A percentile compares a stretch with the other conserved stretches of the same genome.
These are phyloP conservation scores for Mucuna pruriens DNA, from an alignment of 306 rosid genomes.

Conservation along the genomic window DNA sequence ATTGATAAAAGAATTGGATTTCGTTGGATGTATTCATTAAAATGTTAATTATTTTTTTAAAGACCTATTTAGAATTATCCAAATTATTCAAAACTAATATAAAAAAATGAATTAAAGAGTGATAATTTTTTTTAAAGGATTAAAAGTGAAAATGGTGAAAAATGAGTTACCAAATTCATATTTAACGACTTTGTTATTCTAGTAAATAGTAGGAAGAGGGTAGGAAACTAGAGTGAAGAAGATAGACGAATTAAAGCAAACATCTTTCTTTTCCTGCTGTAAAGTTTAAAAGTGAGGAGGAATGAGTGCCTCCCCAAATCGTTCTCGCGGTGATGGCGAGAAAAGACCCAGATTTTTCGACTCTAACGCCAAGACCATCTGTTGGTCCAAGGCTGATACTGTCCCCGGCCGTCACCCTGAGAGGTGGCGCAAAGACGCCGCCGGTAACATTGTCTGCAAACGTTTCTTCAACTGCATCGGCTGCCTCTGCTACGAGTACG, in stretches of 20 bases:
- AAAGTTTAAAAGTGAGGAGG: neutral
- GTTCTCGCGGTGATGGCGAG: slow-evolving; percentile 55
- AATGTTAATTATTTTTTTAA: too few species aligned
- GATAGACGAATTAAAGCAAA: neutral
- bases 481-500: slow-evolving; percentile 95
- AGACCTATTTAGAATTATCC: too few species aligned
- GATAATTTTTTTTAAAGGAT: too few species aligned
- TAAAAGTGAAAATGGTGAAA: too few species aligned
- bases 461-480: slow-evolving; percentile 91
- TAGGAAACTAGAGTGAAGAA: too few species aligned
- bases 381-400: slow-evolving; percentile 77
- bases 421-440: slow-evolving; percentile 94
- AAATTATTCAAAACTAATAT: too few species aligned
- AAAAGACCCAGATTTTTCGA: slow-evolving; percentile 76
- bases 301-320: slow-evolving; percentile 66
- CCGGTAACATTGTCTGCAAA: slow-evolving; percentile 89
- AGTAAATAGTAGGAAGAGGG: too few species aligned
- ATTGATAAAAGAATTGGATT: too few species aligned
- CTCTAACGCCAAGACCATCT: slow-evolving; percentile 59
- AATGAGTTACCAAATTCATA: too few species aligned
- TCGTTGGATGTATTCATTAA: too few species aligned
- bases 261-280: neutral
- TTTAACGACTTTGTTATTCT: too few species aligned
- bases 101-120: too few species aligned
- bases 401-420: slow-evolving; percentile 94